Evolutionary conservation across 441 rosid genomes (phyloP), one percentile per base, ranked within the genome.

Genomic region (Kokia cookei): DNA sequence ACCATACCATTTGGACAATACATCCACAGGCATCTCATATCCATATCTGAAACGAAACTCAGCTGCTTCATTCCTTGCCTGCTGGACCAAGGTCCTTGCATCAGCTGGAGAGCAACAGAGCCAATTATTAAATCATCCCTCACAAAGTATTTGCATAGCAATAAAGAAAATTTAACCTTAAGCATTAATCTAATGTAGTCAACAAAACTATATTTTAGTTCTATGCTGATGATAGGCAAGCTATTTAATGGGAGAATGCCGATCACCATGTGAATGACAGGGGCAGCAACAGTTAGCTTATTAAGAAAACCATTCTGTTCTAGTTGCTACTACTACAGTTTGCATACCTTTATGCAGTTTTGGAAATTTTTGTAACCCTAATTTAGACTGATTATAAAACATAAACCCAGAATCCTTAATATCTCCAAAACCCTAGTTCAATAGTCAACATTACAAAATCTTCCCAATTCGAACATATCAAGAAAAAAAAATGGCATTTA

Each of bases 1-100:
- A 71, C 14, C 37, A 61, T 79, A 83, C 85, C 84, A 87, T 86
- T 85, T 96, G 17, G 99, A 84, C 82, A 96, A 87, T 48, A 82
- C 89, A 82, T 96, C 99, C 2, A 89, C 98, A 66, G 98, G 97
- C 97, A 96, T 92, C 81, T 96, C 99, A 24, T 96, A 96, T 77
- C 98, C 99, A 82, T 93, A 90, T 84, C 81, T 91, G 80, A 87
- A 89, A 53, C 97, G 90, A 82, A 93, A 96, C 83, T 96, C 99
- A 71, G 99, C 98, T 3, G 99, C 98, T 79, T 96, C 96, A 86
- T 96, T 94, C 76, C 99, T 86, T 62, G 99, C 99, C 84, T 96
- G 99, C 75, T 90, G 93, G 42, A 96, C 97, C 80, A 96, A 89
- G 11, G 98, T 91, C 89, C 98, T 94, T 14, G 99, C 91, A 96